Evolutionary conservation across 345 rosid species (phyloP).

Genomic region (Salix caprea): DNA sequence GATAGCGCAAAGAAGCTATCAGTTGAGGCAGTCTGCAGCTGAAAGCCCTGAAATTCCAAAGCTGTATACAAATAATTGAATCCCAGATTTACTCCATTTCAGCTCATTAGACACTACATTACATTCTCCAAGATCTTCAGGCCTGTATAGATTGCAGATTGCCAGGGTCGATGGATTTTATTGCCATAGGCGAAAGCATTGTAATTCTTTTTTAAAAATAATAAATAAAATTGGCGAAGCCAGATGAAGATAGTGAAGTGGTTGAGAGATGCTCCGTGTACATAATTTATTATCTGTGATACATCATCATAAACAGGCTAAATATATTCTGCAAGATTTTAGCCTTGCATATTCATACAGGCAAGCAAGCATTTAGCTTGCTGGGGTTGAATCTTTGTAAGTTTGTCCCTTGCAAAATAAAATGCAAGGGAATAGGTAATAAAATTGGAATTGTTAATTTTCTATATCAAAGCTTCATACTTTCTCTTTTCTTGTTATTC

Average conservation of each 20-base stretch:
- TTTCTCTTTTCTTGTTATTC: no score
- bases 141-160: neutral
- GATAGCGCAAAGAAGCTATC: no score
- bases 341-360: neutral
- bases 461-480: no score
- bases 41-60: no score
- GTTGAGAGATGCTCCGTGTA: slow-evolving; percentile 10
- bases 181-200: neutral
- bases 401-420: slow-evolving; percentile 11
- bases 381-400: slow-evolving; percentile 18
- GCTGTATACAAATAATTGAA: no score
- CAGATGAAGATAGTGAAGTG: slow-evolving; percentile 14
- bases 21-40: no score
- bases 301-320: slow-evolving; percentile 7
- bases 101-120: slow-evolving; percentile 9
- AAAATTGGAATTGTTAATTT: neutral
- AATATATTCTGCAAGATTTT: slow-evolving; percentile 1
- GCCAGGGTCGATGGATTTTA: slow-evolving; percentile 1
- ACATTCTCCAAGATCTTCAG: neutral
- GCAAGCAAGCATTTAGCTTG: slow-evolving; percentile 14
- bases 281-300: slow-evolving; percentile 14
- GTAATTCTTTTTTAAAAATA: neutral
- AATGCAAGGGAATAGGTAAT: slow-evolving; percentile 10
- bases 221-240: slow-evolving; percentile 15
- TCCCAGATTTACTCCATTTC: neutral